Base-by-base conservation (phyloP, 1,284 basidiomycete genomes). In the Sporisorium exsertum region DNA sequence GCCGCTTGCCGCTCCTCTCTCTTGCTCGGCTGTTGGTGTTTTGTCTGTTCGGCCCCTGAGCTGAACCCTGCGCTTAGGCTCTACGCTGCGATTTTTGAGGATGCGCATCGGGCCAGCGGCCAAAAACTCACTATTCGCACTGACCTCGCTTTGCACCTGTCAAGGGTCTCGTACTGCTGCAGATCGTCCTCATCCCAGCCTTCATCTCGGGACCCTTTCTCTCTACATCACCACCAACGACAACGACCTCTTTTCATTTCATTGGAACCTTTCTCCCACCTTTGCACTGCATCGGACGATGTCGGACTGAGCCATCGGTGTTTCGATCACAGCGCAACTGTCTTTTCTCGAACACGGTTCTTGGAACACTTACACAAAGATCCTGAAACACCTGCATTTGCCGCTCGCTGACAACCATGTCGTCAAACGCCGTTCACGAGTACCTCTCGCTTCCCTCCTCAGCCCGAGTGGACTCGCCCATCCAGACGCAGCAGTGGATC, bases 401-500 rank as follows among this genome's bases (percentile, higher is more conserved):
- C 40, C 2, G 8, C 52, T 49, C 29, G 47, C 51, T 37, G 1
- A 35, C 43, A 26, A 63, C 7, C 52, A 76, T 76, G 73, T 55
- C 73, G 3, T 58, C 73, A 2, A 40, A 64, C 12, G 56, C 27
- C 9, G 60, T 77, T 33, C 52, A 53, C 49, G 69, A 77, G 46
- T 77, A 77, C 32, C 74, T 77, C 47, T 61, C 74, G 42, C 54
- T 64, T 3, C 65, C 74, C 13, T 61, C 59, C 15, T 57, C 69
- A 2, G 24, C 60, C 0, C 62, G 74, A 5, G 53, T 72, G 27
- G 70, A 64, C 35, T 64, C 63, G 15, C 62, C 70, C 13, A 52
- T n/a, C 3, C 63, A 69, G 42, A 54, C 58, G 10, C 56, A 64
- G 32, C 61, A 59, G 24, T 77, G 70, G 65, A 60, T 77, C 29